Base-by-base conservation (phyloP, 331 rosid genomes). In the Spiraea crenata region DNA sequence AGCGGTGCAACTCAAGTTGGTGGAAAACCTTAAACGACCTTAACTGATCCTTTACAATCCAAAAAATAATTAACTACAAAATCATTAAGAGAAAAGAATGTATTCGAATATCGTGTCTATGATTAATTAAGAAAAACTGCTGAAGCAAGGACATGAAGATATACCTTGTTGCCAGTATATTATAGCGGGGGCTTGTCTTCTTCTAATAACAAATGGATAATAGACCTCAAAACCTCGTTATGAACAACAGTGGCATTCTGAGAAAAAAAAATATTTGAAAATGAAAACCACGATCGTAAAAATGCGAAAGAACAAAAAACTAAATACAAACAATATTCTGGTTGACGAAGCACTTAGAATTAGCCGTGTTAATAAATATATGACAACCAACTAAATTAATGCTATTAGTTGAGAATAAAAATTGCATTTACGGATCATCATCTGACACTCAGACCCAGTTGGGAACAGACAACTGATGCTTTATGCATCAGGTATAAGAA, bases 191-290 rank as follows among this genome's bases (percentile, higher is more conserved):
- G 79, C 46, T 79, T 86, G 56, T 74, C 86, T 78, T 86, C 90
- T 78, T 86, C 90, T 58, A 83, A 64, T 81, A 86, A 65, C 78
- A 86, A 69, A 70, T 78, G 85, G 57, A 86, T 80, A 52, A 86
- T 83, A 17, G 90, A 86, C 69, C 70, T 79, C 42, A 86, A 37
- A 42, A 86, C 84, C 75, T 78, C 85, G 31, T 86, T 81, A 67
- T 82, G 65, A 44, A 57, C 74, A 73, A 77, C 74, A 3, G 82
- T 68, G 39, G 80, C 82, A 60, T 81, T 79, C 97, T 93, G 87
- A 69, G 65, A 67, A 60, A 69, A n/a, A 16, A 52, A 25, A 25
- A 25, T 25, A n/a, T 25, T 38, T 1, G 47, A 44, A 47, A 57
- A 40, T 66, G 59, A 44, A 60, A 61, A 74, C 51, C 16, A 39